phyloP scores from a whole-genome alignment of 257 asterid species.

The Vinca minor region DNA sequence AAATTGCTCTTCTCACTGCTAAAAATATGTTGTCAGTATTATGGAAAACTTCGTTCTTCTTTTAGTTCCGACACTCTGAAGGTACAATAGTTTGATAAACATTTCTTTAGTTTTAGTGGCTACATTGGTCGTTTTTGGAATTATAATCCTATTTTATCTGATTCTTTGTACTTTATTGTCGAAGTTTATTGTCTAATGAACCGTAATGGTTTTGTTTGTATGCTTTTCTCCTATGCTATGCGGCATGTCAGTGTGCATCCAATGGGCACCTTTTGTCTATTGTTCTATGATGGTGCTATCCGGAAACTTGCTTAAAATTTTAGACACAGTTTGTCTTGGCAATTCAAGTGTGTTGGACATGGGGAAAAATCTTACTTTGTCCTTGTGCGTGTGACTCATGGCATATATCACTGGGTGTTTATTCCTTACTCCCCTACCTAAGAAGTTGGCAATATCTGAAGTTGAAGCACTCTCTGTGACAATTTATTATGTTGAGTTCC shows the following conservation, averaged over 20 bases:
- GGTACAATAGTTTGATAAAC: conserved; percentile 32
- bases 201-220: not conserved
- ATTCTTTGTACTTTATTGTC: not conserved
- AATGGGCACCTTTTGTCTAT: not conserved
- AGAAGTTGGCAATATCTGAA: not conserved
- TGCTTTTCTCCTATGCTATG: not conserved
- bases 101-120: not conserved
- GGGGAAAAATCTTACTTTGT: not conserved
- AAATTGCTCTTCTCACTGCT: conserved; percentile 74
- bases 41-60: conserved; percentile 89
- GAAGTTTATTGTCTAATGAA: not conserved
- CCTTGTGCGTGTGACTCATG: not conserved
- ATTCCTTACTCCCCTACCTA: not conserved
- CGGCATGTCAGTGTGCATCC: not conserved
- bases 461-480: not conserved
- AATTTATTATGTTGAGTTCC: not conserved
- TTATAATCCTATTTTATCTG: no score
- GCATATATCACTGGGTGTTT: not conserved
- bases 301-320: not conserved
- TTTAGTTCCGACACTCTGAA: conserved; percentile 65
- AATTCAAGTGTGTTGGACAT: not conserved
- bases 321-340: not conserved
- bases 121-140: no score
- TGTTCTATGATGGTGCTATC: not conserved
- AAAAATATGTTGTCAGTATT: conserved; percentile 71